Evolutionary conservation across 2,329 filamentous ascomycete genomes (phyloP), one percentile per base, ranked within the genome.

Genomic region (Cladophialophora exuberans): DNA sequence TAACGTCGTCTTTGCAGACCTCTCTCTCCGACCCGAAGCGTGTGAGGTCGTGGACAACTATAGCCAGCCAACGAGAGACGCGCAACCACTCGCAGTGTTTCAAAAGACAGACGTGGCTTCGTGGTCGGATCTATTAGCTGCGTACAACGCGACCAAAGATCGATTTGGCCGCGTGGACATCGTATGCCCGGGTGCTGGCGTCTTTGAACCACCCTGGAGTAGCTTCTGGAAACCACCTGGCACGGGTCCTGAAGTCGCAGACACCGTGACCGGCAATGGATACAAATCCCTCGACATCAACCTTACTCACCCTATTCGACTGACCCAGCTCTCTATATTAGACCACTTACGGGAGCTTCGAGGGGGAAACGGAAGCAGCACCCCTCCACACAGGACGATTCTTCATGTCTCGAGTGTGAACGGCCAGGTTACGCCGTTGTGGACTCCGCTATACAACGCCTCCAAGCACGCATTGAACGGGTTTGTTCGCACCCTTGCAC

Each of bases 141-240:
- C 78, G 69, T 80, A 80, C 56, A 67, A 73, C 26, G 70, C 75
- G 11, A 76, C 78, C 3, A 72, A 76, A 52, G 66, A 67, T 42
- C 72, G 77, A 49, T 79, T 81, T 49, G 76, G 76, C 17, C 69
- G 70, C n/a, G 62, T 75, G 11, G 73, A 76, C 56, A 70, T 77
- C 44, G 74, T 76, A 18, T 76, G 73, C 53, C 72, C 74, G 4
- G 74, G 74, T 10, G 75, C 74, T 46, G 75, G 75, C n/a, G 64
- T 77, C 45, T 52, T 55, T 35, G 50, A 53, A 28, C 50, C 79
- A 74, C 65, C 72, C 38, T 79, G 71, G 67, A 75, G 70, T 18
- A 77, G 74, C 56, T 79, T 79, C 66, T 80, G 76, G 76, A 66
- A 69, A 23, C 74, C 77, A 6, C 77, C 77, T 1, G 73, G 74